Percentiles rank a stretch among this genome's conserved stretches.
Conservation (phyloP, 2,329 filamentous ascomycete species). For the Ophidiomyces ophidiicola region DNA sequence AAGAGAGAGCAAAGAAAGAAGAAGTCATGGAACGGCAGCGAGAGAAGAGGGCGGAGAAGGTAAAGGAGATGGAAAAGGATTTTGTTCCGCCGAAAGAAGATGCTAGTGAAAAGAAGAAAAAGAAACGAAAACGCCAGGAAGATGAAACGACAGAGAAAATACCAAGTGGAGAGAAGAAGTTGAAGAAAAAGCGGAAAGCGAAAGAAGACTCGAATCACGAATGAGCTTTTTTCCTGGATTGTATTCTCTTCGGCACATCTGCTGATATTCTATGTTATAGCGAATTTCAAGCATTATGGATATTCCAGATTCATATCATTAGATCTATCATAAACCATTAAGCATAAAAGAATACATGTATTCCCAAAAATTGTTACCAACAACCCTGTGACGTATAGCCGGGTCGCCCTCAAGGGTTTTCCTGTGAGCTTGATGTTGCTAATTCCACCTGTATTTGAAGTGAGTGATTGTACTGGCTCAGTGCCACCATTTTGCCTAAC, state of each 20-base stretch:
- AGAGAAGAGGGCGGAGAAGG: constrained; percentile 76
- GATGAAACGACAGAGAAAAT: constrained; percentile 10
- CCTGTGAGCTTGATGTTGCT: too few species aligned
- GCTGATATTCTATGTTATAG: constrained; percentile 6
- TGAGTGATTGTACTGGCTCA: too few species aligned
- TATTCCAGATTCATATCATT: background rate
- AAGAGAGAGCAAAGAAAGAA: constrained; percentile 69
- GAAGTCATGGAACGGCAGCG: constrained; percentile 74
- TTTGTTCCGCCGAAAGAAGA: constrained; percentile 79
- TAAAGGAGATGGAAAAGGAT: constrained; percentile 70
- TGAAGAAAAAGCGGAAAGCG: constrained; percentile 18
- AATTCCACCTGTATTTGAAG: too few species aligned
- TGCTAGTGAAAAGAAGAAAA: constrained; percentile 41
- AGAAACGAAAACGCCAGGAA: constrained; percentile 21
- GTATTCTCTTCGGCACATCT: constrained; percentile 6
- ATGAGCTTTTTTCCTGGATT: constrained; percentile 2
- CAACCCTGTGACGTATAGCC: too few species aligned
- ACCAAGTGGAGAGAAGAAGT: constrained; percentile 45
- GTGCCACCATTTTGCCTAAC: too few species aligned
- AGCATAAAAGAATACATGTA: too few species aligned
- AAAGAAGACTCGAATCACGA: background rate
- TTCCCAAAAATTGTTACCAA: too few species aligned
- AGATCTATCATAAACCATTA: background rate
- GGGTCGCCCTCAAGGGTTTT: too few species aligned
- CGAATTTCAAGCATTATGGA: background rate